These are phyloP conservation scores for Phylloporus sp. DNA, from an alignment of 768 basidiomycete genomes.

Conservation along the genomic window DNA sequence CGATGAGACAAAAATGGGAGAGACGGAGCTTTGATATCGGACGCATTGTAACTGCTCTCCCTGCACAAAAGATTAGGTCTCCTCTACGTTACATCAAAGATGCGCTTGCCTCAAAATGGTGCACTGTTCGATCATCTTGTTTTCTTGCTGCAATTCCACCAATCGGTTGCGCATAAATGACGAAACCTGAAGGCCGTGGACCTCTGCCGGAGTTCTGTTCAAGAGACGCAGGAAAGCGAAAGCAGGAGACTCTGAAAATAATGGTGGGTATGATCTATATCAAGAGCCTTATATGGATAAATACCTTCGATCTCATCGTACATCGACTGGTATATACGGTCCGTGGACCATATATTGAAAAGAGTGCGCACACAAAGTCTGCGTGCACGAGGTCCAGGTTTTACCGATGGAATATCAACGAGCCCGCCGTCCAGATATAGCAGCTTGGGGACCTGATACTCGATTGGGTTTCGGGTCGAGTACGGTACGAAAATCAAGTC, in stretches of 20 bases:
- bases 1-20: slow-evolving; percentile 25
- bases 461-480: slow-evolving; percentile 84
- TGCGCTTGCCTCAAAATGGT: slow-evolving; percentile 42
- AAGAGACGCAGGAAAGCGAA: slow-evolving; percentile 81
- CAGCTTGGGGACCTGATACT: slow-evolving; percentile 66
- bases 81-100: background rate
- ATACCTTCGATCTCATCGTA: slow-evolving; percentile 51
- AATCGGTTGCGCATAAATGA: slow-evolving; percentile 58
- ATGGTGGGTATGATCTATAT: background rate
- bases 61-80: slow-evolving; percentile 14
- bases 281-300: slow-evolving; percentile 13
- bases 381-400: slow-evolving; percentile 43
- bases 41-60: slow-evolving; percentile 16
- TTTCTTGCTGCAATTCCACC: slow-evolving; percentile 43
- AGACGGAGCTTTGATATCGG: slow-evolving; percentile 15
- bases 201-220: slow-evolving; percentile 58
- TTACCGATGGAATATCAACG: slow-evolving; percentile 55
- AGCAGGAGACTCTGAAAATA: slow-evolving; percentile 40
- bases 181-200: slow-evolving; percentile 53
- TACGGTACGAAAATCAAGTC: slow-evolving; percentile 79
- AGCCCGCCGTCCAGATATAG: slow-evolving; percentile 77
- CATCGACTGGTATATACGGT: slow-evolving; percentile 71
- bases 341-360: slow-evolving; percentile 88
- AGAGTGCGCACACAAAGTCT: slow-evolving; percentile 56
- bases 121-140: slow-evolving; percentile 34